Conservation (phyloP, 139 green algal genomes). For the Closterium sp. region DNA sequence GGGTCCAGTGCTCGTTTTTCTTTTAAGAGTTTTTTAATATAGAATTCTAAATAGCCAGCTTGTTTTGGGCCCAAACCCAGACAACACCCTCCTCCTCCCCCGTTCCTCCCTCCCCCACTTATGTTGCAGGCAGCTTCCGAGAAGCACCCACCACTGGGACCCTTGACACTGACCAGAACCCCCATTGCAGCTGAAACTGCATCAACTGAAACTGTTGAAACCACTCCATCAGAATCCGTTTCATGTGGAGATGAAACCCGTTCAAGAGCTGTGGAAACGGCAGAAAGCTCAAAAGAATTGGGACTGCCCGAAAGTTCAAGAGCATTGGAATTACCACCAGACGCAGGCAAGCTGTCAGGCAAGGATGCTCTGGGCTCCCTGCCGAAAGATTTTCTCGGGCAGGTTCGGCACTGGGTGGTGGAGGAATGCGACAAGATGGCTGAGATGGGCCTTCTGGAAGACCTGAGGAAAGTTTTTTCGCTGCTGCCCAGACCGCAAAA, state of each 20-base stretch:
- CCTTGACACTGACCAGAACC: background rate
- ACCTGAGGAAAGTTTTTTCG: background rate
- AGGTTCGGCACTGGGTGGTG: background rate
- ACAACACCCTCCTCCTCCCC: background rate
- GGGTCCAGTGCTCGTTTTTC: background rate
- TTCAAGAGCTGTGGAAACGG: background rate
- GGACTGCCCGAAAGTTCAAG: background rate
- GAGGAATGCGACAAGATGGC: background rate
- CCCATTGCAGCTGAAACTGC: background rate
- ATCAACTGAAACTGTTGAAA: background rate
- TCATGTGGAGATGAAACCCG: background rate
- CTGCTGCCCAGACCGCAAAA: background rate
- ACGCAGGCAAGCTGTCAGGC: background rate
- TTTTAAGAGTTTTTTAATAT: background rate
- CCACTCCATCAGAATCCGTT: no score
- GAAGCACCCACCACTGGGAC: background rate
- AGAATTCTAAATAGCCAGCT: no score
- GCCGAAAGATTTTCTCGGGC: background rate
- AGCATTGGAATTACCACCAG: background rate
- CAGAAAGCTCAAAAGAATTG: background rate
- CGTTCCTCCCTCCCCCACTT: background rate
- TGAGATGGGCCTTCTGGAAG: background rate
- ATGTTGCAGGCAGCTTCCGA: background rate
- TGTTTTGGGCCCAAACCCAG: background rate
- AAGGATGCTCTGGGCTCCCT: background rate